Percentiles rank a stretch among this genome's conserved stretches.
phyloP scores from a whole-genome alignment of 2,329 filamentous ascomycete genomes.

The Epichloe elymi region DNA sequence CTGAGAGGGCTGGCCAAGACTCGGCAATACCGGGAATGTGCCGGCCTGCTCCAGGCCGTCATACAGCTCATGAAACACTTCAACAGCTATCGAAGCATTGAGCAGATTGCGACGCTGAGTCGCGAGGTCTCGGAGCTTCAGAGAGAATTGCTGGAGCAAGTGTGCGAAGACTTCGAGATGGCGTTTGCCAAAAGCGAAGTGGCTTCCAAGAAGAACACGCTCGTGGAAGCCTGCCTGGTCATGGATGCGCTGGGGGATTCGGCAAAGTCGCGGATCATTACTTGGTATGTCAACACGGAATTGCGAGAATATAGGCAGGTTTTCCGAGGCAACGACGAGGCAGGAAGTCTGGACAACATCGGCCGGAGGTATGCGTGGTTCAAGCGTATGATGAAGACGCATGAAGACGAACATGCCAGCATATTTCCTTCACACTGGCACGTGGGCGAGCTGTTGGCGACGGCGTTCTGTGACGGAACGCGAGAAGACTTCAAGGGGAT shows the following conservation, averaged over 20 bases:
- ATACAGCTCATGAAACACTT: conserved; percentile 98
- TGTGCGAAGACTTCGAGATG: conserved; percentile 98
- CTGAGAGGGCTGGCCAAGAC: conserved; percentile 69
- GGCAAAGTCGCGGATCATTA: conserved; percentile 68
- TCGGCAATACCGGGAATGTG: conserved; percentile 88
- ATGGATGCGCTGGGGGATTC: conserved; percentile 90
- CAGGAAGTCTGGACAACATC: conserved; percentile 92
- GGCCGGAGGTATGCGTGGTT: conserved; percentile 93
- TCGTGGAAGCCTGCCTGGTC: conserved; percentile 81
- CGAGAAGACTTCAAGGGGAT: conserved; percentile 92
- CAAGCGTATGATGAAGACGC: conserved; percentile 84
- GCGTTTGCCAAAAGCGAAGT: conserved; percentile 86
- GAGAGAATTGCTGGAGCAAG: conserved; percentile 82
- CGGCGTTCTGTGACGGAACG: conserved; percentile 90
- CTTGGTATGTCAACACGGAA: conserved; percentile 98
- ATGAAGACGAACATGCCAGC: conserved; percentile 80
- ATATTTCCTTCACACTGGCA: conserved; percentile 85
- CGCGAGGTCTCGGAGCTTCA: conserved; percentile 90
- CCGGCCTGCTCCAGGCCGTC: conserved; percentile 84
- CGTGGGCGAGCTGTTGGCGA: conserved; percentile 79
- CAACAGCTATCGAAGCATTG: conserved; percentile 93
- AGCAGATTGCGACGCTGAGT: conserved; percentile 89
- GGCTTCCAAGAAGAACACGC: conserved; percentile 49
- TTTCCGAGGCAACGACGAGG: conserved; percentile 92
- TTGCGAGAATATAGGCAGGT: conserved; percentile 90